These are phyloP conservation scores for Toxoplasma gondii DNA, from an alignment of 169 alveolate genomes.

Conservation along the genomic window DNA sequence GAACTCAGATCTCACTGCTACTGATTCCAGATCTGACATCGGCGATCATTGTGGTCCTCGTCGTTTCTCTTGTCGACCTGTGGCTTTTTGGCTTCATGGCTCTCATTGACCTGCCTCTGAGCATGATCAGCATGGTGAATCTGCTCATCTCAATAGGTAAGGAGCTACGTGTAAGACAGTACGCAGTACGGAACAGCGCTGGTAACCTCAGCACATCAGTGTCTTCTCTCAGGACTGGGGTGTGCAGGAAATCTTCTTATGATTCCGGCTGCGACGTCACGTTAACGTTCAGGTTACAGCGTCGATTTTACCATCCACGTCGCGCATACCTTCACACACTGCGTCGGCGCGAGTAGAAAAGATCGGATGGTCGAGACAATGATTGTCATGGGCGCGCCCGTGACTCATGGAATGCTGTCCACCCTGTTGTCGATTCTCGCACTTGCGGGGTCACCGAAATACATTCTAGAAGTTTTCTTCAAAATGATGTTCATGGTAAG, in stretches of 20 bases:
- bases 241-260: too few relatives aligned
- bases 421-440: constrained; percentile 76
- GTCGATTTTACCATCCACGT: constrained; percentile 78
- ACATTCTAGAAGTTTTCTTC: constrained; percentile 77
- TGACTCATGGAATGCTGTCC: constrained; percentile 80
- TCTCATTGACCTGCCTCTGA: constrained; percentile 78
- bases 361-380: constrained; percentile 74
- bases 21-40: constrained; percentile 75
- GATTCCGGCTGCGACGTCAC: too few relatives aligned
- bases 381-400: constrained; percentile 80
- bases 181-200: background rate
- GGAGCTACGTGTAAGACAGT: background rate
- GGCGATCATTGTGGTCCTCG: constrained; percentile 72
- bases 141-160: constrained; percentile 81
- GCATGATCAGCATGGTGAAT: constrained; percentile 83
- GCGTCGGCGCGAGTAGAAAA: constrained; percentile 70
- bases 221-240: too few relatives aligned
- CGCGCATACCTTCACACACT: constrained; percentile 78
- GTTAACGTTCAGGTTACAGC: constrained; percentile 72
- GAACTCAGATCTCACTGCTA: constrained; percentile 68
- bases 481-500: constrained; percentile 78
- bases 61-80: constrained; percentile 75
- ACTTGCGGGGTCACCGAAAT: constrained; percentile 73
- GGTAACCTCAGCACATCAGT: too few relatives aligned
- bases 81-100: constrained; percentile 84